Conservation (phyloP, 2,329 filamentous ascomycete species). For the Sordariomycetes sp. region DNA sequence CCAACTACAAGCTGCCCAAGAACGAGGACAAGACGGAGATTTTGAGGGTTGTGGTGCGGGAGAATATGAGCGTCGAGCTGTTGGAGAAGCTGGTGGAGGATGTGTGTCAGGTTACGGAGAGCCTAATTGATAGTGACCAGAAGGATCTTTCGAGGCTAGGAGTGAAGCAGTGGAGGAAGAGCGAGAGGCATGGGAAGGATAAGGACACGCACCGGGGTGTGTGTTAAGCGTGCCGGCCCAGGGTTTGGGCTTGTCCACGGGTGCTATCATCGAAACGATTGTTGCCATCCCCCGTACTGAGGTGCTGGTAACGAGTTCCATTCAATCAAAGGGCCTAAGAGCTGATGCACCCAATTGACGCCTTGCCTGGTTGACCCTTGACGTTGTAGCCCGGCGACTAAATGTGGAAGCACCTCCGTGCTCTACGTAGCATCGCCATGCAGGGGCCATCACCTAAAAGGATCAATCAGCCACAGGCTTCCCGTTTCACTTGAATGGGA, state of each 20-base stretch:
- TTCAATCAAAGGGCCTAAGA: too few relatives aligned
- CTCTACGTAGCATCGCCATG: background rate
- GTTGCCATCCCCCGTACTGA: background rate
- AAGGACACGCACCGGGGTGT: constrained; percentile 4
- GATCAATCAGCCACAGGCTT: background rate
- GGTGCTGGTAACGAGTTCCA: too few relatives aligned
- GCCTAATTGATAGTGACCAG: constrained; percentile 25
- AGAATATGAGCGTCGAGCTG: constrained; percentile 56
- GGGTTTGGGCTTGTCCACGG: background rate
- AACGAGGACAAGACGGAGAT: constrained; percentile 50
- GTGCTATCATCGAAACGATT: background rate
- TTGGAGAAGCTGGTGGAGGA: constrained; percentile 50
- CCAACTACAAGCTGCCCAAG: constrained; percentile 55
- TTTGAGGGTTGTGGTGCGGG: constrained; percentile 51
- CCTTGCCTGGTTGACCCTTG: too few relatives aligned
- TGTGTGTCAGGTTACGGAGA: constrained; percentile 46
- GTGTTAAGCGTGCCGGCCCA: background rate
- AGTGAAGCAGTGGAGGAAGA: background rate
- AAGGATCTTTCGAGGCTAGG: background rate
- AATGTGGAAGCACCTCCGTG: background rate
- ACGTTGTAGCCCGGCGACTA: too few relatives aligned
- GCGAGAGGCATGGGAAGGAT: background rate
- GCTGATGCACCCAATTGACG: too few relatives aligned
- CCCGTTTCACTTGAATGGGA: background rate
- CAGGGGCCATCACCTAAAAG: background rate